These are phyloP conservation scores for Artemisia princeps DNA, from an alignment of 140 eudicot species.

Conservation along the genomic window DNA sequence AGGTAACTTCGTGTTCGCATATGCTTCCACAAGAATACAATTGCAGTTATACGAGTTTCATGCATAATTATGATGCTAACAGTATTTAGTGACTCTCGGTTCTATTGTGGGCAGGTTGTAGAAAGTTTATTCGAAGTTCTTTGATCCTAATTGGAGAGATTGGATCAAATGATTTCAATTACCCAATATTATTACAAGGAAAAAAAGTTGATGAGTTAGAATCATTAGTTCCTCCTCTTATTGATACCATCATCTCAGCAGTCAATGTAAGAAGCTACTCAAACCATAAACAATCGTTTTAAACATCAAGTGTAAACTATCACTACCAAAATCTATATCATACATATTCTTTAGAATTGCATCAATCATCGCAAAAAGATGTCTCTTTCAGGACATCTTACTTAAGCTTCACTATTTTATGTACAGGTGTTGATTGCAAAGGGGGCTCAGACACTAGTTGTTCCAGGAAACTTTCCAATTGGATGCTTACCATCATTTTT, in stretches of 20 bases:
- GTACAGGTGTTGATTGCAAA: conserved; percentile 31
- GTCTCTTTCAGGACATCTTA: neutral
- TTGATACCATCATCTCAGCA: neutral
- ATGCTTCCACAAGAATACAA: no score
- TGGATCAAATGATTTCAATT: neutral
- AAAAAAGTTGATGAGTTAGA: neutral
- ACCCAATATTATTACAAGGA: neutral
- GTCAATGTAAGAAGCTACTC: neutral
- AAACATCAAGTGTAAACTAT: neutral
- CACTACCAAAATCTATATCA: no score
- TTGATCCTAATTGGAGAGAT: neutral
- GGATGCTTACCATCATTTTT: conserved; percentile 39
- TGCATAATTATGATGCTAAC: no score
- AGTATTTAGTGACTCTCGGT: neutral
- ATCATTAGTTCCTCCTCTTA: neutral
- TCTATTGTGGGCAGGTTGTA: neutral
- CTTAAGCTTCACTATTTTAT: neutral
- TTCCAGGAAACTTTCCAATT: conserved; percentile 48
- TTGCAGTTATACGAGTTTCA: no score
- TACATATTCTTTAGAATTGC: neutral
- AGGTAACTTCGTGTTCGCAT: no score
- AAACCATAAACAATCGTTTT: neutral
- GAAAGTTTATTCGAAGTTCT: neutral
- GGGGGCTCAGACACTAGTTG: conserved; percentile 38
- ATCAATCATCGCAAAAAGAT: neutral